A percentile compares a stretch with the other conserved stretches of the same genome.
phyloP scores from a whole-genome alignment of 1,139 yeast species.

The Martiniozyma asiatica region DNA sequence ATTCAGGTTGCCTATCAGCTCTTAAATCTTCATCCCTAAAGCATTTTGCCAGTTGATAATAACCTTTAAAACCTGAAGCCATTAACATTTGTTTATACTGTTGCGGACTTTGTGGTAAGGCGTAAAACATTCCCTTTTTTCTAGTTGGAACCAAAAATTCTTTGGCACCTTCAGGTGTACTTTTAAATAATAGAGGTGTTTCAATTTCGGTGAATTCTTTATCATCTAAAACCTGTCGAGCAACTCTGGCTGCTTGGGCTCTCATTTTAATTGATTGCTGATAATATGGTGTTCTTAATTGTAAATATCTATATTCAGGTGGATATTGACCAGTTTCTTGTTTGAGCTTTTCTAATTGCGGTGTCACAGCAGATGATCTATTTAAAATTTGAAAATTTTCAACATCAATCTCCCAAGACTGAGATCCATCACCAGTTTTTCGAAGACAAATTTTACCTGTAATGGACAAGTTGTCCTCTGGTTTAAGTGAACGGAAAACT shows the following conservation, averaged over 20 bases:
- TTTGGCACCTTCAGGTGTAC: slow-evolving; percentile 97
- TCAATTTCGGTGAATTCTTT: slow-evolving; percentile 67
- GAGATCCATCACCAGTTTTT: slow-evolving; percentile 22
- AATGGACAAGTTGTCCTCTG: slow-evolving; percentile 71
- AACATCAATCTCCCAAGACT: slow-evolving; percentile 46
- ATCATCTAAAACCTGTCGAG: slow-evolving; percentile 40
- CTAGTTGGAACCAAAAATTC: slow-evolving; percentile 93
- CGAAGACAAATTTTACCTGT: slow-evolving; percentile 37
- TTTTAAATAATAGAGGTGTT: slow-evolving; percentile 84
- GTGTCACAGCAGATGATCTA: slow-evolving; percentile 47
- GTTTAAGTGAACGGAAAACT: slow-evolving; percentile 37
- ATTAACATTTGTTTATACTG: slow-evolving; percentile 89
- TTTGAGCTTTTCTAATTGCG: slow-evolving; percentile 56
- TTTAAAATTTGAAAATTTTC: slow-evolving; percentile 46
- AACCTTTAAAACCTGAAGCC: slow-evolving; percentile 83
- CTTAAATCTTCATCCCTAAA: slow-evolving; percentile 93
- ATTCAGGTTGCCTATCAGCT: slow-evolving; percentile 94
- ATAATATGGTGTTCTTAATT: slow-evolving; percentile 50
- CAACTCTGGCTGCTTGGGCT: slow-evolving; percentile 43
- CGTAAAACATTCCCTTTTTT: slow-evolving; percentile 50
- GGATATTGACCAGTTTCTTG: slow-evolving; percentile 44
- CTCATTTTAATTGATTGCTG: slow-evolving; percentile 53
- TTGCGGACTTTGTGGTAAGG: slow-evolving; percentile 95
- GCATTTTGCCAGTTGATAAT: slow-evolving; percentile 87
- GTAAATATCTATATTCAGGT: slow-evolving; percentile 69